Evolutionary conservation across 495 filamentous ascomycete genomes (phyloP).

Genomic region (Tetracladium marchalianum): DNA sequence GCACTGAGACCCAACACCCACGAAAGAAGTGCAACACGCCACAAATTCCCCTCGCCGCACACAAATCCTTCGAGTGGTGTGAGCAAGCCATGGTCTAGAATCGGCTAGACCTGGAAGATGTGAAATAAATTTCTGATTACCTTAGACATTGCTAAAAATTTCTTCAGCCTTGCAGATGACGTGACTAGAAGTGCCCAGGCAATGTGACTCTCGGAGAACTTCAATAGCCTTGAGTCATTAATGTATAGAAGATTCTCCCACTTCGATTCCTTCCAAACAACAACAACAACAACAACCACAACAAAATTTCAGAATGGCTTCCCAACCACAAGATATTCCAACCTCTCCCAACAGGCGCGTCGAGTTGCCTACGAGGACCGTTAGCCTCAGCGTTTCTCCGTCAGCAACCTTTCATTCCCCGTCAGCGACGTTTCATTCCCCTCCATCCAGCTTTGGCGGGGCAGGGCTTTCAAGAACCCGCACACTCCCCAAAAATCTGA

Average conservation of each 20-base stretch:
- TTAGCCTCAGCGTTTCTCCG: constrained; percentile 43
- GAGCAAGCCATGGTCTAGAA: no score
- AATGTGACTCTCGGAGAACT: neutral
- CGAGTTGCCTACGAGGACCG: constrained; percentile 32
- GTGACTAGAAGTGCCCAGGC: neutral
- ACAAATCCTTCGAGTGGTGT: no score
- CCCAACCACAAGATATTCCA: constrained; percentile 30
- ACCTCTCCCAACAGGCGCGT: constrained; percentile 14
- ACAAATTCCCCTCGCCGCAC: no score
- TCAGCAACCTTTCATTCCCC: no score
- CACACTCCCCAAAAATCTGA: constrained; percentile 60
- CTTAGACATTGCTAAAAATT: neutral
- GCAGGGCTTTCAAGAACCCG: constrained; percentile 16
- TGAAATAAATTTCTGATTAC: no score
- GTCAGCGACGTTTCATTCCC: constrained; percentile 53
- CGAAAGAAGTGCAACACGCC: no score
- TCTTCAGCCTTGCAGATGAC: constrained; percentile 5
- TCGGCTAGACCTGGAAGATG: no score
- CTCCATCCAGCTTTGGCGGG: constrained; percentile 37
- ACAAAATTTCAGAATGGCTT: constrained; percentile 24
- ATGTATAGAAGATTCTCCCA: neutral
- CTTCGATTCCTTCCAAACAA: neutral
- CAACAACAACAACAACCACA: constrained; percentile 2
- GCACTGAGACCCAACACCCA: no score
- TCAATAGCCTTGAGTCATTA: neutral